Percentiles rank a stretch among this genome's conserved stretches.
phyloP scores from a whole-genome alignment of 1,284 basidiomycete genomes.

The Rhodotorula sp. region DNA sequence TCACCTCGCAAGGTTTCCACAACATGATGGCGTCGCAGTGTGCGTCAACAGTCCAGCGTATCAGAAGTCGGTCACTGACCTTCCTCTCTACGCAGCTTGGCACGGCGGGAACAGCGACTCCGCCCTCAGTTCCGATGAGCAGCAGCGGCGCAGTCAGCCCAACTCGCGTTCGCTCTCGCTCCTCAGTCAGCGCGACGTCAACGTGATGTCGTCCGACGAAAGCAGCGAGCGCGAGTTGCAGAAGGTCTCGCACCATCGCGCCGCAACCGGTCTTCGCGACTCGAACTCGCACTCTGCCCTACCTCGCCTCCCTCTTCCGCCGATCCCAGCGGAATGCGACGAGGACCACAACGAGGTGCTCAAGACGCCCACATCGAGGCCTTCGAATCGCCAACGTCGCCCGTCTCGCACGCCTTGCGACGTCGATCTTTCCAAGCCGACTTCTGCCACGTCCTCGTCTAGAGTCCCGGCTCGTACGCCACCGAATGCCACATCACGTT shows the following conservation, averaged over 20 bases:
- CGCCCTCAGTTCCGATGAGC: background rate
- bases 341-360: background rate
- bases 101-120: background rate
- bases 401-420: background rate
- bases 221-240: background rate
- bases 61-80: too few relatives aligned
- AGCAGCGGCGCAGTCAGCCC: background rate
- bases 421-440: background rate
- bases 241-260: background rate
- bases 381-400: background rate
- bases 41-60: background rate
- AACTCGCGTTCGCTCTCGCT: constrained; percentile 11
- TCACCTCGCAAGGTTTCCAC: constrained; percentile 18
- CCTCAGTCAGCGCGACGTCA: constrained; percentile 21
- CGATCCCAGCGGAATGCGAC: background rate
- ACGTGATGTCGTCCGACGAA: background rate
- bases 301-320: background rate
- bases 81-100: background rate
- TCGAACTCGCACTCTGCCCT: background rate
- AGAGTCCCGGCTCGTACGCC: background rate
- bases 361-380: background rate
- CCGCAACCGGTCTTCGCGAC: background rate
- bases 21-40: constrained; percentile 12
- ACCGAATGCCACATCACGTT: background rate
- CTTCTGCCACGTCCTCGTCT: background rate